phyloP scores from a whole-genome alignment of 163 green algal species.

The Scenedesmus sp. region DNA sequence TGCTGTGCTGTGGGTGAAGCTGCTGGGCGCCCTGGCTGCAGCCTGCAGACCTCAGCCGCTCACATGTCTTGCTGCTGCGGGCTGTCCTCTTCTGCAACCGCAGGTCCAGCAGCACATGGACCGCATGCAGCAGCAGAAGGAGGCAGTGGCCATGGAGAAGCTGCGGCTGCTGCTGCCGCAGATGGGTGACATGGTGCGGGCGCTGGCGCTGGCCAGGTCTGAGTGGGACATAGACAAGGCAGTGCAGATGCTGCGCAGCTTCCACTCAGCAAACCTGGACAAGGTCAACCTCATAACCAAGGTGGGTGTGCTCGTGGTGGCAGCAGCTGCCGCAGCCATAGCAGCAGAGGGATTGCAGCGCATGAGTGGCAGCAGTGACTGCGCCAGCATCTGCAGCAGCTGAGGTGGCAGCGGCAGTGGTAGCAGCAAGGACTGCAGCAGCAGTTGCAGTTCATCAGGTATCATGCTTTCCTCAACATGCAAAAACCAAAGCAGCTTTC shows the following conservation, averaged over 20 bases:
- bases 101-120: slow-evolving; percentile 81
- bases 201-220: slow-evolving; percentile 76
- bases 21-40: not conserved
- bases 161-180: slow-evolving; percentile 70
- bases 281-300: slow-evolving; percentile 67
- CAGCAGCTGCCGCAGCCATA: not conserved
- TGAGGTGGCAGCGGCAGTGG: not conserved
- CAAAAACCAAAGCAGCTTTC: not conserved
- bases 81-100: not conserved
- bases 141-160: slow-evolving; percentile 69
- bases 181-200: slow-evolving; percentile 61
- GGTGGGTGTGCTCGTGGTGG: slow-evolving; percentile 20
- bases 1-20: not conserved
- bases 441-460: not conserved
- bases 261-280: slow-evolving; percentile 72
- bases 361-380: not conserved
- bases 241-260: slow-evolving; percentile 72
- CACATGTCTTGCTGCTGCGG: not conserved
- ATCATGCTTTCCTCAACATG: not conserved
- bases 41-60: not conserved
- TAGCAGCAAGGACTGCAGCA: no score
- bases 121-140: slow-evolving; percentile 78
- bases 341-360: no score
- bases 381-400: not conserved
- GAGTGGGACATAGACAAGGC: slow-evolving; percentile 79